Evolutionary conservation across 225 moss, liverwort and hornwort species (phyloP), one percentile per base, ranked within the genome.

Genomic region (Ulota crispa): DNA sequence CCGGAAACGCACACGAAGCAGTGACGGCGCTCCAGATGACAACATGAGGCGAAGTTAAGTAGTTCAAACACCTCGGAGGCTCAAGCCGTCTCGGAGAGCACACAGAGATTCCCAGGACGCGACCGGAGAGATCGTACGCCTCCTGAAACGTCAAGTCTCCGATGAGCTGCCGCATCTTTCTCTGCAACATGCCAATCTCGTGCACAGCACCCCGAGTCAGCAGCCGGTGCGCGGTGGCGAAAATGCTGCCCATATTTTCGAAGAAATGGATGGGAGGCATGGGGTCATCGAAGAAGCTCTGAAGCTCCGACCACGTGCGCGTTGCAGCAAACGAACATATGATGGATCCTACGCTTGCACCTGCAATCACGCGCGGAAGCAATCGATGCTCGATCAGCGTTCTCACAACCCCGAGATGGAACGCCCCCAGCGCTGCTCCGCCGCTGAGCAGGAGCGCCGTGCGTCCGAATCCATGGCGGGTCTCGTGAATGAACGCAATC

Each of bases 11-110:
- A 79, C 99, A 99, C 28, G 99, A 99, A 34, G 99, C 99, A 82
- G 99, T 99, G 53, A 99, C 94, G 8, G 99, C 99, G 79, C 99
- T 99, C 99, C 99, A 99, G 66, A 99, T 99, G 28, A 99, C 94
- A 19, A 99, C 99, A 83, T 99, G 99, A 32, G 99, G 99, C n/a
- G 99, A 96, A 42, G 96, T 99, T 36, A 99, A 86, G 80, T 99
- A 99, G 73, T 96, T 99, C 85, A 99, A 83, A 77, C 94, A 94
- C 70, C 99, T 75, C 36, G 99, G 94, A 39, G 99, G 99, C 85
- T 99, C 99, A 65, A 92, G 94, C 80, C 90, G 88, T 31, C 99
- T 90, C 57, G 96, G 96, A 54, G 99, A 99, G 78, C 94, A 95
- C 16, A 99, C 96, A 36, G 99, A 96, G 47, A 99, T 94, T 69